Percentiles rank a stretch among this genome's conserved stretches.
Evolutionary conservation across 768 basidiomycete species (phyloP).

Genomic region (Mycena alexandri): DNA sequence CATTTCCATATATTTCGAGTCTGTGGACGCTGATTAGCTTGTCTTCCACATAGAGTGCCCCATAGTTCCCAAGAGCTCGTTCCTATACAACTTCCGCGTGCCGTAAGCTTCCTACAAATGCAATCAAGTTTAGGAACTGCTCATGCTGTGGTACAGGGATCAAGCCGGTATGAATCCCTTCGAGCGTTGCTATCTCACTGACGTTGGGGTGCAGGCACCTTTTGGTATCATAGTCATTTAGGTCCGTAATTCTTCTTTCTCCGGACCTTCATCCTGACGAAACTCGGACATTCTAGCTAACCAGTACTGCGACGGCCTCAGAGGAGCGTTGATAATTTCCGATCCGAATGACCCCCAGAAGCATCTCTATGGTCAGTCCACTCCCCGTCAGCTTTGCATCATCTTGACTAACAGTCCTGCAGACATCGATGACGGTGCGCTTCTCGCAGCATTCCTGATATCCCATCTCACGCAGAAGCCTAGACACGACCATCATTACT

Average conservation of each 20-base stretch:
- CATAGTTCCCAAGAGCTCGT: constrained; percentile 55
- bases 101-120: constrained; percentile 25
- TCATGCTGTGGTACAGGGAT: constrained; percentile 2
- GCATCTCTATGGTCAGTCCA: constrained; percentile 44
- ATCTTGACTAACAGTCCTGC: neutral
- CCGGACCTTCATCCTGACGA: constrained; percentile 9
- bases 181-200: constrained; percentile 4
- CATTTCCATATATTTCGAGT: neutral
- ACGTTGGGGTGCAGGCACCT: constrained; percentile 47
- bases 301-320: constrained; percentile 57
- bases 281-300: constrained; percentile 39
- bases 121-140: neutral
- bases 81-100: constrained; percentile 56
- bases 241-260: constrained; percentile 50
- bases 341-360: constrained; percentile 52
- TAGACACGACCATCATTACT: constrained; percentile 46
- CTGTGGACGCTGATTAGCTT: constrained; percentile 37
- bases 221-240: constrained; percentile 54
- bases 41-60: constrained; percentile 58
- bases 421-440: constrained; percentile 50
- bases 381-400: too few relatives aligned
- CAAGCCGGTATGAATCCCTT: constrained; percentile 13
- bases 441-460: neutral
- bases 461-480: neutral
- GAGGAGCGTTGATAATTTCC: constrained; percentile 47